phyloP scores from a whole-genome alignment of 805 yeast genomes.

The Ogataea sp. region DNA sequence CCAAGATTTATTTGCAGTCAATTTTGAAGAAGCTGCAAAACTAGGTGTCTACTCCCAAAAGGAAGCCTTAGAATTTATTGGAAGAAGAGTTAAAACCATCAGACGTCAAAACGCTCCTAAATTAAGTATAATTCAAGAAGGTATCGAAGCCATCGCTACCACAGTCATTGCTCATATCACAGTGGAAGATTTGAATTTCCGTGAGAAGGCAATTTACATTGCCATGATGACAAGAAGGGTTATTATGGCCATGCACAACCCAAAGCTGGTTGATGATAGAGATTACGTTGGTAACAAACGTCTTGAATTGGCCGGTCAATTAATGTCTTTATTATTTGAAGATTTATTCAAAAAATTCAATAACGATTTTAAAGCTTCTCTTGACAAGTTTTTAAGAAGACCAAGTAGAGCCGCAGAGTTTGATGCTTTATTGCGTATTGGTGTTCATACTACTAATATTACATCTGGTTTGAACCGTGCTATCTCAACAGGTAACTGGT shows the following conservation, averaged over 20 bases:
- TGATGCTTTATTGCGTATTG: conserved; percentile 84
- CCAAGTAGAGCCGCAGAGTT: conserved; percentile 94
- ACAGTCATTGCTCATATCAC: conserved; percentile 93
- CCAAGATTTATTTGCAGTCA: conserved; percentile 88
- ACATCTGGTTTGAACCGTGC: conserved; percentile 94
- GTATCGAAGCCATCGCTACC: conserved; percentile 93
- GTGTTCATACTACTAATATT: conserved; percentile 86
- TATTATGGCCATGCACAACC: conserved; percentile 89
- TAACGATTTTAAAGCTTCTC: conserved; percentile 86
- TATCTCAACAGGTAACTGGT: conserved; percentile 98
- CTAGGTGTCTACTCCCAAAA: conserved; percentile 83
- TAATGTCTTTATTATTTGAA: conserved; percentile 90
- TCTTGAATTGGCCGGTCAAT: conserved; percentile 93
- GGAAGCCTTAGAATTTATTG: conserved; percentile 88
- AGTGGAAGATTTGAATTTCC: conserved; percentile 72
- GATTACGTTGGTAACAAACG: conserved; percentile 98
- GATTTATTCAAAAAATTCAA: conserved; percentile 96
- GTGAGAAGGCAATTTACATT: conserved; percentile 89
- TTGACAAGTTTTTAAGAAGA: conserved; percentile 87
- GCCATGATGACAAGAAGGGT: conserved; percentile 97
- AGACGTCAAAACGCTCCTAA: conserved; percentile 82
- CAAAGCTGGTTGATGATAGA: conserved; percentile 94
- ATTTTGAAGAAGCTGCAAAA: conserved; percentile 88
- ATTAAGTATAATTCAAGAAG: conserved; percentile 79
- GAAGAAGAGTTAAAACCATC: conserved; percentile 84